phyloP scores from a whole-genome alignment of 2,329 filamentous ascomycete genomes.

The Neurospora crassa region DNA sequence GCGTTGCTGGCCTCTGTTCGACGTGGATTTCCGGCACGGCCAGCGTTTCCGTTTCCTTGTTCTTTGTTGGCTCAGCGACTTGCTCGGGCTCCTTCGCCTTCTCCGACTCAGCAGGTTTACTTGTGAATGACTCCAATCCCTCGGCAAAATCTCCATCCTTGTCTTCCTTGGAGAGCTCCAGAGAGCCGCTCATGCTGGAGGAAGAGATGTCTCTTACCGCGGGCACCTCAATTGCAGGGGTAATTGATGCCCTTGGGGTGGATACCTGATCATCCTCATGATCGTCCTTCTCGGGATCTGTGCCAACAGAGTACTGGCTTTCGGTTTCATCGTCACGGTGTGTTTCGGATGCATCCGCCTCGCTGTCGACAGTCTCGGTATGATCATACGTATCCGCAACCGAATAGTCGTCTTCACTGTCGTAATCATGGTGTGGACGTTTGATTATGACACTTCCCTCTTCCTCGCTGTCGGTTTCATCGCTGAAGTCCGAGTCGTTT shows the following conservation, averaged over 20 bases:
- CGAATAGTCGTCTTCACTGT: constrained; percentile 51
- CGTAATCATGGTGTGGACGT: constrained; percentile 49
- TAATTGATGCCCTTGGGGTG: constrained; percentile 40
- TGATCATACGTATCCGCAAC: constrained; percentile 58
- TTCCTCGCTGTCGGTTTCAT: constrained; percentile 37
- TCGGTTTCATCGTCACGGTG: constrained; percentile 34
- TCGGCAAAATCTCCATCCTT: constrained; percentile 27
- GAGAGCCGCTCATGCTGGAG: background rate
- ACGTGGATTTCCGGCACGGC: background rate
- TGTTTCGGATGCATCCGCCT: constrained; percentile 21
- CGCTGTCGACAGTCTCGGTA: constrained; percentile 27
- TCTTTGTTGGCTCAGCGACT: constrained; percentile 24
- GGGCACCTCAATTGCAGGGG: constrained; percentile 18
- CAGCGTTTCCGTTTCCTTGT: constrained; percentile 13
- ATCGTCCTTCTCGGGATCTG: constrained; percentile 19
- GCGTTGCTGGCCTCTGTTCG: constrained; percentile 4
- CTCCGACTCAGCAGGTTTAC: constrained; percentile 28
- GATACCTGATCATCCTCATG: constrained; percentile 37
- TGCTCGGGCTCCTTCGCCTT: constrained; percentile 26
- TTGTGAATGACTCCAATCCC: constrained; percentile 37
- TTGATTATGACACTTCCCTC: constrained; percentile 59
- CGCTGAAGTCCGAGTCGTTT: constrained; percentile 46
- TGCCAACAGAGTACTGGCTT: constrained; percentile 44
- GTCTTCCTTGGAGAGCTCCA: constrained; percentile 11
- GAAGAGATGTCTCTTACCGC: constrained; percentile 3